Percentiles rank a stretch among this genome's conserved stretches.
Conservation (phyloP, 129 eudicot genomes). For the Apium graveolens region DNA sequence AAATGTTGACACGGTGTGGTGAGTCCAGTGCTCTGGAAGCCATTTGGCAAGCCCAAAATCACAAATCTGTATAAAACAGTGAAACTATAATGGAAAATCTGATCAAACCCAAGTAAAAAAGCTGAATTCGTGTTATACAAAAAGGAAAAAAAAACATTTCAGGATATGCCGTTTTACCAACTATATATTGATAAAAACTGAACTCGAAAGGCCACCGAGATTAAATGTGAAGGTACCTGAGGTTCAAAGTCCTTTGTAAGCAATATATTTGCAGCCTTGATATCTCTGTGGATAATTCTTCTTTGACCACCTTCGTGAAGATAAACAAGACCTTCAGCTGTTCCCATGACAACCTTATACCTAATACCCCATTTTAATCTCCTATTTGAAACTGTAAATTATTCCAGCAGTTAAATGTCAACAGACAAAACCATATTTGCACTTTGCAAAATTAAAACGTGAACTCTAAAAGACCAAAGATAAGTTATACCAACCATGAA, state of each 20-base stretch:
- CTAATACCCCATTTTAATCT: slow-evolving; percentile 58
- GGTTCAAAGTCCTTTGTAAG: slow-evolving; percentile 78
- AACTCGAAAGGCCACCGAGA: background rate
- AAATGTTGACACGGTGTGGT: slow-evolving; percentile 59
- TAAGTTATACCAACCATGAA: slow-evolving; percentile 56
- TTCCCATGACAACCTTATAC: slow-evolving; percentile 84
- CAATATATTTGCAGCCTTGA: slow-evolving; percentile 90
- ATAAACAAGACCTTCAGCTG: slow-evolving; percentile 77
- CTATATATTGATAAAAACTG: background rate
- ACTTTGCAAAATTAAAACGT: background rate
- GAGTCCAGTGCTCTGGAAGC: slow-evolving; percentile 94
- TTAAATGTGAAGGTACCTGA: slow-evolving; percentile 40
- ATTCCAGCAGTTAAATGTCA: background rate
- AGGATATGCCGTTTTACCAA: background rate
- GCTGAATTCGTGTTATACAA: background rate
- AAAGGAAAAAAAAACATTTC: background rate
- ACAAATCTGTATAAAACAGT: slow-evolving; percentile 55
- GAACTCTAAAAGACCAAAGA: background rate
- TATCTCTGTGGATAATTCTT: slow-evolving; percentile 88
- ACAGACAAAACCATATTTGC: background rate
- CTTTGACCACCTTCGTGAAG: slow-evolving; percentile 92
- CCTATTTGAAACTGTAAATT: slow-evolving; percentile 49
- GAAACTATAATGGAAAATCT: background rate
- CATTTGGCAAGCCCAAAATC: slow-evolving; percentile 96
- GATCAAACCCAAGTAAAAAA: background rate